Evolutionary conservation across 2,329 filamentous ascomycete genomes (phyloP), one percentile per base, ranked within the genome.

Genomic region (Zasmidium cellare): DNA sequence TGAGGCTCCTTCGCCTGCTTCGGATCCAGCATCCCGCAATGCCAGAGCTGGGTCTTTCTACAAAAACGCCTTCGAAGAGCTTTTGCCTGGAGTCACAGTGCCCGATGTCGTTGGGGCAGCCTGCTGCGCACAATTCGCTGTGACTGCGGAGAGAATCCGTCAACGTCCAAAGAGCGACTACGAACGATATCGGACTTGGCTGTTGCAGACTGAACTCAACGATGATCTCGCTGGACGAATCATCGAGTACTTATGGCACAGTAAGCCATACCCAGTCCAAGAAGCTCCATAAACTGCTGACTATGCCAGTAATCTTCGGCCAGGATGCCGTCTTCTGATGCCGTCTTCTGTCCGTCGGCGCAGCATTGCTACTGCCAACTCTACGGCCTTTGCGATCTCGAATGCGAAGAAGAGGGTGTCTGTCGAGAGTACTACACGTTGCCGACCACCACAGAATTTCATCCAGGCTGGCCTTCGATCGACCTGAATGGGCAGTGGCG

Each of bases 321-420:
- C 16, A 51, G 50, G 35, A 53, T 16, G 23, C 55, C 2, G 46
- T 57, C 23, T 79, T 87, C 64, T 90, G 87, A n/a, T n/a, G n/a
- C n/a, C n/a, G n/a, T n/a, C n/a, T n/a, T n/a, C n/a, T n/a, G n/a
- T 63, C 87, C 87, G 0, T 75, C 76, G 18, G 84, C 84, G 1
- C 72, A 77, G 47, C 80, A 83, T 9, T 89, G 87, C 69, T 89
- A 89, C 70, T 89, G 87, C 73, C 83, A 86, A 44, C 79, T 84
- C 16, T 90, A 86, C 65, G 86, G 86, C 0, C 65, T 87, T 23
- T 90, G 87, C 70, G 64, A 79, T 55, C 63, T 83, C 16, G 64
- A 73, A 0, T 78, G 76, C 48, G 63, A 66, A 12, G 70, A 75
- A 1, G 68, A 75, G 18, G 74, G 77, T 20, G 76, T 75, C 23